phyloP scores from a whole-genome alignment of 768 basidiomycete genomes.

The Trametes elegans region DNA sequence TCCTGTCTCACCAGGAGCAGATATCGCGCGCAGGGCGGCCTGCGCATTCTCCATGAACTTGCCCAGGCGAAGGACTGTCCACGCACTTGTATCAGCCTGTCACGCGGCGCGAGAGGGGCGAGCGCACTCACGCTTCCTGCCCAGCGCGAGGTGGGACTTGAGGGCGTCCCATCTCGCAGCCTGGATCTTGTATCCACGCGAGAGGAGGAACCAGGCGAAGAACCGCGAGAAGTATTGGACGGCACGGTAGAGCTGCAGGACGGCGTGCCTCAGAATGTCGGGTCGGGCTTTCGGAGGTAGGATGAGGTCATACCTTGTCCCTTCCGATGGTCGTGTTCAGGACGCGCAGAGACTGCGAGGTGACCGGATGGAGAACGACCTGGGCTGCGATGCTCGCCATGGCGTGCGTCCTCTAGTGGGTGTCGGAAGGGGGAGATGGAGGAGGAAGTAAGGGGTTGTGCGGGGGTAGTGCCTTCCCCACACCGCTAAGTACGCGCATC shows the following conservation, averaged over 20 bases:
- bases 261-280: not conserved
- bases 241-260: constrained; percentile 74
- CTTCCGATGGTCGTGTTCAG: constrained; percentile 81
- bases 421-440: not conserved
- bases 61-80: constrained; percentile 83
- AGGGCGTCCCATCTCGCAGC: constrained; percentile 80
- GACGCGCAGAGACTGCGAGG: constrained; percentile 74
- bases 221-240: constrained; percentile 90
- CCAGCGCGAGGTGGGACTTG: constrained; percentile 80
- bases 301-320: constrained; percentile 68
- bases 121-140: constrained; percentile 80
- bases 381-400: constrained; percentile 60
- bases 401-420: not conserved
- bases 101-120: not conserved
- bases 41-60: constrained; percentile 95
- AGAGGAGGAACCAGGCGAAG: constrained; percentile 78
- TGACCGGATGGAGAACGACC: constrained; percentile 79
- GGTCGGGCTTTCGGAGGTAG: not conserved
- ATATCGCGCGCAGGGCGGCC: constrained; percentile 72
- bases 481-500: constrained; percentile 7
- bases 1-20: constrained; percentile 49
- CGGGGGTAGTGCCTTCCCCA: constrained; percentile 4
- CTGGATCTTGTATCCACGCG: constrained; percentile 64
- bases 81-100: not conserved
- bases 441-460: not conserved